Percentiles rank a stretch among this genome's conserved stretches.
These are phyloP conservation scores for Beauveria varroae DNA, from an alignment of 2,329 filamentous ascomycete species.

Conservation along the genomic window DNA sequence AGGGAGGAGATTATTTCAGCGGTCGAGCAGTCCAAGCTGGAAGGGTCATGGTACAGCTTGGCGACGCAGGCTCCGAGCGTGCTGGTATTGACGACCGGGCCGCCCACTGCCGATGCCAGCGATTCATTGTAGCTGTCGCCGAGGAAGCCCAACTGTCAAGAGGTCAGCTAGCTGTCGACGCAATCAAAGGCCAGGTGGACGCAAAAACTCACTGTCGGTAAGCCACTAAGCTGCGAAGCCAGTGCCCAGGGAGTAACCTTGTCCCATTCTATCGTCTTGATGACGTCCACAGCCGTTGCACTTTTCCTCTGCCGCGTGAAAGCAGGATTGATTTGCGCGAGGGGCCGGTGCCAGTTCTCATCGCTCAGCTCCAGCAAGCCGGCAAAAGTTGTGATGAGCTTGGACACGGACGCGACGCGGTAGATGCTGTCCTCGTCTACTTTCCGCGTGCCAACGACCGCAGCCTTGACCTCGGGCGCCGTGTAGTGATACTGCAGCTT, in stretches of 20 bases:
- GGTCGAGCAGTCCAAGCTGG: not conserved
- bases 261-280: not conserved
- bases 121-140: not conserved
- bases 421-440: conserved; percentile 5
- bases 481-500: conserved; percentile 4
- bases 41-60: not conserved
- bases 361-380: not conserved
- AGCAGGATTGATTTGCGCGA: not conserved
- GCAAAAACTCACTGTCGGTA: conserved; percentile 1
- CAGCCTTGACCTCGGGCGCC: not conserved
- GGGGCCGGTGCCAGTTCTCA: conserved; percentile 1
- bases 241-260: conserved; percentile 5
- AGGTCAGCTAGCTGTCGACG: not conserved
- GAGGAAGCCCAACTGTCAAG: not conserved
- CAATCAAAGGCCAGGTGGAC: too few relatives aligned
- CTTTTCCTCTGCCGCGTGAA: not conserved
- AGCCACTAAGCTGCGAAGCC: conserved; percentile 5
- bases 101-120: not conserved
- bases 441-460: not conserved
- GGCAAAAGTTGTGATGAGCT: conserved; percentile 1
- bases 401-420: conserved; percentile 3
- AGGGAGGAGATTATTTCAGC: not conserved
- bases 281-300: not conserved
- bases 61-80: not conserved
- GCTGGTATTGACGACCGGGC: not conserved